phyloP scores from a whole-genome alignment of 148 eudicot species.

The Camellia lanceoleosa region DNA sequence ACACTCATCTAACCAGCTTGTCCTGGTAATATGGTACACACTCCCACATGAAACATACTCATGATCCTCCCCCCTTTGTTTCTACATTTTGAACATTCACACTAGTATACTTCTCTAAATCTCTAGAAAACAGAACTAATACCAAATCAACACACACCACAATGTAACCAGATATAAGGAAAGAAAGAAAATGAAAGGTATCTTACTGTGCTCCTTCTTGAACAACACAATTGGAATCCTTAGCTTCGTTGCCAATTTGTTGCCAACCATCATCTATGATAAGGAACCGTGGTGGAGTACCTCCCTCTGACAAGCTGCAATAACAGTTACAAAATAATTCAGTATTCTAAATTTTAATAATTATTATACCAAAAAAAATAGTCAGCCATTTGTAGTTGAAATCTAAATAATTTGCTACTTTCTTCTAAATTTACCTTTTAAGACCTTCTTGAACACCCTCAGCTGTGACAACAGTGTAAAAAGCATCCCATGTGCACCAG shows the following conservation, averaged over 20 bases:
- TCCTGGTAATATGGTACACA: background rate
- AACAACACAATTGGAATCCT: conserved; percentile 51
- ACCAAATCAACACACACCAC: background rate
- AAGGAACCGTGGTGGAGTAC: conserved; percentile 81
- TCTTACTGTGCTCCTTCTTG: conserved; percentile 99
- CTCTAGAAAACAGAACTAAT: background rate
- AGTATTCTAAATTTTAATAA: background rate
- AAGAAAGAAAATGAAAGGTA: conserved; percentile 4
- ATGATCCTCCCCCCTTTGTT: background rate
- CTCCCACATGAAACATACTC: background rate
- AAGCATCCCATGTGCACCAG: conserved; percentile 99
- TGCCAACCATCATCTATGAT: conserved; percentile 99
- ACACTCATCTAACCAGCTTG: background rate
- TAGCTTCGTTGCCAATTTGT: conserved; percentile 69
- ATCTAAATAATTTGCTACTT: background rate
- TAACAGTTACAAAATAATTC: background rate
- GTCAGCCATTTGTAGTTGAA: background rate
- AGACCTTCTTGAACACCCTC: conserved; percentile 95
- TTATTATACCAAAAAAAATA: background rate
- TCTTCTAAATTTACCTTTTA: conserved; percentile 37
- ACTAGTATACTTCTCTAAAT: background rate
- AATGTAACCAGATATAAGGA: background rate
- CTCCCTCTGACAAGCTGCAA: conserved; percentile 77
- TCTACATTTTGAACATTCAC: too few species aligned
- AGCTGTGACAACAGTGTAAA: conserved; percentile 96